Evolutionary conservation across 371 early-diverging fungal genomes (phyloP).

Genomic region (Circinella umbellata): DNA sequence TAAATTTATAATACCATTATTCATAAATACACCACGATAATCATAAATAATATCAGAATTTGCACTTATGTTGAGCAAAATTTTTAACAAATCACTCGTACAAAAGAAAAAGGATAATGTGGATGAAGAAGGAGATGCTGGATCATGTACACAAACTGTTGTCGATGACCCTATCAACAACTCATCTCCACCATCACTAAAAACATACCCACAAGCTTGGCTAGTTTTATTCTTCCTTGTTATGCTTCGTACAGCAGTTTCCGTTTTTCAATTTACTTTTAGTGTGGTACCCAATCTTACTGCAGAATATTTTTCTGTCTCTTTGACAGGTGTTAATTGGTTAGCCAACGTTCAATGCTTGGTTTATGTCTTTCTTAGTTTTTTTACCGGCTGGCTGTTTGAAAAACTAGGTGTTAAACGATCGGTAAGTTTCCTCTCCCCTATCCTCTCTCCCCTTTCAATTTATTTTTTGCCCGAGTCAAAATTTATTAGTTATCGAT

Average conservation of each 20-base stretch:
- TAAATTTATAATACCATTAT: not conserved
- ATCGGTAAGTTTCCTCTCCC: slow-evolving; percentile 31
- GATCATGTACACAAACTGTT: slow-evolving; percentile 5
- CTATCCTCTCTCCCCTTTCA: not conserved
- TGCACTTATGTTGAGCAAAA: not conserved
- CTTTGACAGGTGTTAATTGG: slow-evolving; percentile 45
- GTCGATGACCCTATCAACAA: not conserved
- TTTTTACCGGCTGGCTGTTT: slow-evolving; percentile 44
- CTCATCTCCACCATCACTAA: slow-evolving; percentile 2
- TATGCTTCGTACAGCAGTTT: slow-evolving; percentile 34
- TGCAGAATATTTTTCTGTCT: slow-evolving; percentile 29
- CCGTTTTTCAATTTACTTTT: slow-evolving; percentile 46
- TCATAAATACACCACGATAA: not conserved
- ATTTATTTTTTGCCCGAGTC: not conserved
- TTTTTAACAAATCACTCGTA: not conserved
- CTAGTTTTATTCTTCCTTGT: slow-evolving; percentile 36
- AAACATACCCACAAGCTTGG: slow-evolving; percentile 49
- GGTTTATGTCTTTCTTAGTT: slow-evolving; percentile 41
- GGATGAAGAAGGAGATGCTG: not conserved
- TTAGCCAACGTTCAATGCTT: slow-evolving; percentile 41
- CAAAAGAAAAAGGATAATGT: not conserved
- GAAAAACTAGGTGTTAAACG: slow-evolving; percentile 39
- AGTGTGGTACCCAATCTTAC: slow-evolving; percentile 38
- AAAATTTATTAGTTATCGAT: no score
- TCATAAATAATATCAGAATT: not conserved